Base-by-base conservation (phyloP, 176 grass and related monocot genomes). In the Dendrocalamus sinicus region DNA sequence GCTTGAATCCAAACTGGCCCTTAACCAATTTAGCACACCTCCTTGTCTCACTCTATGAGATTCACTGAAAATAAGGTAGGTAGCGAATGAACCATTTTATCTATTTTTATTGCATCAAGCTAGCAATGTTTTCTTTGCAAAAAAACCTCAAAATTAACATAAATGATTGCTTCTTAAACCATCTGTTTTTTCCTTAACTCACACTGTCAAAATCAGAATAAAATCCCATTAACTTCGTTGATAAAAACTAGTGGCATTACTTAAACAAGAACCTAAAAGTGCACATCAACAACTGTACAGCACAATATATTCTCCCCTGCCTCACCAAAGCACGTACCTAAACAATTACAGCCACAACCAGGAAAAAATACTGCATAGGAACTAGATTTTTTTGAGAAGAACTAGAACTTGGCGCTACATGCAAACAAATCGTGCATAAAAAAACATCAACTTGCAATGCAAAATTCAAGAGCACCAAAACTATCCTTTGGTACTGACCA, bases 321-420 rank as follows among this genome's bases (percentile, higher is more conserved):
- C 4, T 86, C 24, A 46, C n/a, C 67, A 78, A 70, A 26, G 47
- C 15, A 70, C 24, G 67, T 9, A 24, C 41, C 63, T 5, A 30
- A 79, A 9, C 66, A 79, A 72, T 65, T 1, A 73, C 71, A 86
- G 54, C 58, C 59, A 86, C 46, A 22, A 22, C 10, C 9, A 61
- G 20, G 10, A 53, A 73, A 65, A 86, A 46, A 24, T 15, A 7
- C 17, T 14, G 5, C 2, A 17, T 47, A 32, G 9, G 22, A 62
- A 62, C 4, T 52, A 44, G 8, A 9, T 8, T 43, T 43, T 44
- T 44, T 9, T 44, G 43, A 9, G 43, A 44, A 2, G 51, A 55
- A 51, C 70, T 24, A 59, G 59, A 76, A 12, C 7, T 57, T 57
- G 54, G 22, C 9, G 0, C 4, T 20, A 2, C 2, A 39, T 32